Base-by-base conservation (phyloP, 148 eudicot genomes). In the Rhododendron henanense region DNA sequence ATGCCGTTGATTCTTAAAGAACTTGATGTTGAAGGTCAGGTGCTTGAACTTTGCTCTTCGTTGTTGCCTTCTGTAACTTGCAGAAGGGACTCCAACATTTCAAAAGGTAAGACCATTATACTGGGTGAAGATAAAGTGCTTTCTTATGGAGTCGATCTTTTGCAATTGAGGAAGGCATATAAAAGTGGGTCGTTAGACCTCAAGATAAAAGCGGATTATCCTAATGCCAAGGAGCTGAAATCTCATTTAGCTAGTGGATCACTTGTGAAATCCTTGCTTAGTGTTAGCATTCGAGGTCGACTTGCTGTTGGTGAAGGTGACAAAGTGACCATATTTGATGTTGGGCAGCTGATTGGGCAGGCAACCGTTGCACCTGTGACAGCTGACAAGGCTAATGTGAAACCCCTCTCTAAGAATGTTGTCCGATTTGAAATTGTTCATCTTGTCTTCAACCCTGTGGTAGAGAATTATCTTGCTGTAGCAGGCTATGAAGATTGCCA, bases 251-350 rank as follows among this genome's bases (percentile, higher is more conserved):
- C 95, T 33, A 94, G 91, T 92, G 99, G 99, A 65, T 94, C 98
- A 87, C 98, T 97, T 69, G 91, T 94, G 86, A 97, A 97, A 91
- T 97, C 98, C 50, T 92, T 97, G 87, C 96, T 97, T n/a, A 94
- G 96, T 87, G 97, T 94, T 83, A 95, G 96, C 88, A 90, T 87
- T 87, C 95, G 98, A 84, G 99, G 99, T 69, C 94, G 98, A 81
- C 96, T 97, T 85, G 99, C 99, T 89, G 99, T 94, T 85, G 99
- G 99, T 47, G 99, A 97, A 88, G 99, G 99, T 86, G 99, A 97
- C 86, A 97, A 93, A 88, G 99, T 97, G 86, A 96, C 99, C 86
- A 93, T 97, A 88, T 96, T 97, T 90, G 99, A 97, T 90, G 98
- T 97, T 87, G 98, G 98, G 44, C 99, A 97, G 90, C 91, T 95